These are phyloP conservation scores for Globisporangium rhizosaccharum DNA, from an alignment of 352 stramenopile species.

Conservation along the genomic window DNA sequence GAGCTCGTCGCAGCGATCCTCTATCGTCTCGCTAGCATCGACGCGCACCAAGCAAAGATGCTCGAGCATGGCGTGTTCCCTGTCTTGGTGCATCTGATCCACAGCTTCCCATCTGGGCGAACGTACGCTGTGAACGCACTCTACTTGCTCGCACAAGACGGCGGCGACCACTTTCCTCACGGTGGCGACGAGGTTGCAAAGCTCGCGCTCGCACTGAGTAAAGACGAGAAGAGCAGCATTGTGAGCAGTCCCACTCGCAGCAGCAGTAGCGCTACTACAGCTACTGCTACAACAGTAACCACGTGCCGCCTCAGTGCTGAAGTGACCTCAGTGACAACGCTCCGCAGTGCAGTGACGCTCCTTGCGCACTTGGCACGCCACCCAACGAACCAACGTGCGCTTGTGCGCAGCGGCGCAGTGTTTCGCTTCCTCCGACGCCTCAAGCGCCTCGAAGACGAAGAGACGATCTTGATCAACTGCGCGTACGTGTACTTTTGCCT, in stretches of 20 bases:
- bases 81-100: conserved; percentile 45
- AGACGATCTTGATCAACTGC: conserved; percentile 62
- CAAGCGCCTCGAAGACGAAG: conserved; percentile 31
- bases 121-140: conserved; percentile 54
- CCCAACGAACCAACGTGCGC: conserved; percentile 41
- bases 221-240: conserved; percentile 16
- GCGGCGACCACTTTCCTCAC: conserved; percentile 48
- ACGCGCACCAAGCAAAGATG: conserved; percentile 18
- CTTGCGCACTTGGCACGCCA: conserved; percentile 56
- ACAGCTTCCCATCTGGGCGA: conserved; percentile 28
- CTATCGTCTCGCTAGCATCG: conserved; percentile 36
- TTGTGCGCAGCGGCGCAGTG: conserved; percentile 50
- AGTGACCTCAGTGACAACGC: conserved; percentile 2
- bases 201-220: conserved; percentile 34
- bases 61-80: conserved; percentile 41
- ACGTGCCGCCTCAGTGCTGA: not conserved
- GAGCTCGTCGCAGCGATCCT: conserved; percentile 51
- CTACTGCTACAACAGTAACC: not conserved
- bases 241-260: not conserved
- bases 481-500: conserved; percentile 65
- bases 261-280: not conserved
- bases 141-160: conserved; percentile 33
- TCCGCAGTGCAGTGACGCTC: conserved; percentile 48
- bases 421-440: conserved; percentile 55
- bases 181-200: conserved; percentile 50